Evolutionary conservation across 257 asterid species (phyloP).

Genomic region (Capsicum baccatum): DNA sequence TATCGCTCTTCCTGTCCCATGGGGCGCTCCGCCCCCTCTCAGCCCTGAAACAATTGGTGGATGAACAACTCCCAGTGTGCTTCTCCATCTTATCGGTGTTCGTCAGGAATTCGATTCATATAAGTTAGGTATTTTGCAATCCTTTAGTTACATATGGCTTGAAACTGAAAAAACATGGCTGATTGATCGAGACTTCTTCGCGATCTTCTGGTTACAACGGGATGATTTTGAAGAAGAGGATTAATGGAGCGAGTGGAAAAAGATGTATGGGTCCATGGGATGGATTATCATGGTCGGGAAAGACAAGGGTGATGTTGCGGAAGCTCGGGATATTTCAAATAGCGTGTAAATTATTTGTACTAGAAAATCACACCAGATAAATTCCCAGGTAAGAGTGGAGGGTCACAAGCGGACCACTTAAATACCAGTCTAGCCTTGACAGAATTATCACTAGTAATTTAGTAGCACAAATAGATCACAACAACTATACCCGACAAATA

Average conservation of each 20-base stretch:
- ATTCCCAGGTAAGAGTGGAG: too few species aligned
- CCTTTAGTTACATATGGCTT: neutral
- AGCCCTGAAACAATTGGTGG: neutral
- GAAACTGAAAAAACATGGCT: neutral
- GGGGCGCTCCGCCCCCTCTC: neutral
- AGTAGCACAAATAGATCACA: too few species aligned
- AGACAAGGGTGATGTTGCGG: conserved; percentile 9
- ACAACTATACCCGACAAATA: too few species aligned
- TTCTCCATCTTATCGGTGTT: neutral
- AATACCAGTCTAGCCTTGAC: too few species aligned
- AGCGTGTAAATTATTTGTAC: too few species aligned
- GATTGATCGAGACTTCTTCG: neutral
- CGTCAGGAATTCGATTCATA: neutral
- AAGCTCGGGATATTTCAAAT: too few species aligned
- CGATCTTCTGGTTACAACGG: neutral
- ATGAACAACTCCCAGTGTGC: neutral
- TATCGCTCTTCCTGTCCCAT: neutral
- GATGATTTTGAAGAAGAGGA: neutral
- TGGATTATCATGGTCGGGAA: neutral
- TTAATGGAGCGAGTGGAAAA: neutral
- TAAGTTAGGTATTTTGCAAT: neutral
- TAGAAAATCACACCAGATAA: too few species aligned
- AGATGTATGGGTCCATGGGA: neutral
- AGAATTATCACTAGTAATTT: too few species aligned
- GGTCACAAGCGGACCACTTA: too few species aligned